Evolutionary conservation across 495 filamentous ascomycete genomes (phyloP), one percentile per base, ranked within the genome.

Genomic region (Hypoxylon perforatum): DNA sequence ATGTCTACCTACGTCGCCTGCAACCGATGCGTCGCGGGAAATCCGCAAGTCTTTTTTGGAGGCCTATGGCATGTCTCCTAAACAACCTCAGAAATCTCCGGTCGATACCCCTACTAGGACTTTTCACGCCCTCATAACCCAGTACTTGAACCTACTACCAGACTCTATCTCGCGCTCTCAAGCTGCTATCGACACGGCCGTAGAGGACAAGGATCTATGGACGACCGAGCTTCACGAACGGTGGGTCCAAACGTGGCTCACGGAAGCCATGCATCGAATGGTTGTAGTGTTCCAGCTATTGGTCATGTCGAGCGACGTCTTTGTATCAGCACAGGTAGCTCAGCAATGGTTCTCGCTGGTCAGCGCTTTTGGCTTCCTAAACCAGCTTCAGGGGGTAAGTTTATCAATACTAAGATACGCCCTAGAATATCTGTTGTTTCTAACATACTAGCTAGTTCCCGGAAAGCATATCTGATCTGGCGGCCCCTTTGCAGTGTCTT

Each of bases 341-440:
- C 78, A 84, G 36, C 68, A 77, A 53, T 97, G 94, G 94, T 92
- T 94, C 53, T 75, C 81, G 7, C 74, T 96, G 22, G 87, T 94
- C 83, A 72, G 74, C 22, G 80, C 86, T 1, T 86, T 84, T 71
- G 75, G 74, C 49, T 95, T 94, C 69, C 78, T 94, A 57, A 84
- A 90, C 28, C 71, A 76, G 15, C 76, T 90, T 15, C 73, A 82
- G 60, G 81, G 81, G 51, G 88, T 90, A 71, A 78, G 85, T 83
- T 14, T 28, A 39, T 47, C 11, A 19, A 1, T 0, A 44, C 11
- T 45, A 19, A 2, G 36, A 28, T 11, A 23, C n/a, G 3, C n/a
- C 19, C 10, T 11, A 25, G 17, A 36, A 48, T 15, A 10, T 21
- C 19, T 36, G 0, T 22, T 21, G 36, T 49, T 69, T 50, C 75